Evolutionary conservation across 768 basidiomycete species (phyloP), one percentile per base, ranked within the genome.

Genomic region (Lactifluus volemus): DNA sequence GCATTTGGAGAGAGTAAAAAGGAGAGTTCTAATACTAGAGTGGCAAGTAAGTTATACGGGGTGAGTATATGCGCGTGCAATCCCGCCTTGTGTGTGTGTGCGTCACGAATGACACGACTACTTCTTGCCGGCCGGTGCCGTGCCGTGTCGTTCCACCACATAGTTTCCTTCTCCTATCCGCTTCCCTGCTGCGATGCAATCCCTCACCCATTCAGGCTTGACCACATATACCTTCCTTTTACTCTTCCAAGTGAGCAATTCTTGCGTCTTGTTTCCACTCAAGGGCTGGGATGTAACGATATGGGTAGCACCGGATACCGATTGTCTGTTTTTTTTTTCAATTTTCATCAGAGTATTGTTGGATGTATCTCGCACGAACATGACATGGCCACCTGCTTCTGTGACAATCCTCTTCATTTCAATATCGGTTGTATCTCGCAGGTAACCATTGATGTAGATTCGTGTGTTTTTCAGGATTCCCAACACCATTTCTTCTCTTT

Each of bases 211-310:
- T 69, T 86, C 84, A 9, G 88, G 88, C 59, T 77, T 83, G 36
- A 92, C 88, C 57, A 92, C 79, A 58, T 86, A 78, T 21, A 77
- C 74, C 39, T 77, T 76, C 59, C 70, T 77, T 63, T 75, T 75
- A 36, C 74, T 75, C 66, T 81, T 83, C 25, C 74, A 70, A 19
- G 78, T 81, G 57, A 92, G 71, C 53, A 84, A 67, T 66, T 78
- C 83, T 60, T 91, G 83, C 3, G 81, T 85, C 72, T 92, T 92
- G 30, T 82, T 80, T 17, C 79, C 88, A 67, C 78, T 88, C 58
- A 92, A 75, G 55, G 79, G 80, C 64, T 83, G 81, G 6, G 89
- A 90, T 9, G 86, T 87, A 42, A 94, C 68, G 53, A 93, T 84
- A 69, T 94, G 91, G 7, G 91, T 92, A 49, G 85, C 85, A 10